Evolutionary conservation across 2,329 filamentous ascomycete species (phyloP), one percentile per base, ranked within the genome.

Genomic region (Epichloe scottii): DNA sequence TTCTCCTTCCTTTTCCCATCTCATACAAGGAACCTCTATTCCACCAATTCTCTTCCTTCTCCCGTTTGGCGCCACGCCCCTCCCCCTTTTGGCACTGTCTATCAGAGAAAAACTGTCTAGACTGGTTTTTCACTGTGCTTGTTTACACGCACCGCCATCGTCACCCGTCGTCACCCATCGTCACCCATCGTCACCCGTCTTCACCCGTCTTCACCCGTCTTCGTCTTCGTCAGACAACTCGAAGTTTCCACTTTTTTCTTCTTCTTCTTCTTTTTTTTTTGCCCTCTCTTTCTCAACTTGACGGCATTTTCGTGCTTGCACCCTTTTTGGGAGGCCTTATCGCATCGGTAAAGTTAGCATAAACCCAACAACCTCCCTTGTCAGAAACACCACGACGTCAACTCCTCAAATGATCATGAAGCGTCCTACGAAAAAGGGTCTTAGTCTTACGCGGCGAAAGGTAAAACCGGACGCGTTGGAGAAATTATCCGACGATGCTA

Each of bases 391-490:
- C 35, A 5, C 14, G 15, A 1, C 35, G 5, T 8, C 35, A 8
- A 33, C 14, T 15, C 42, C 42, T n/a, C 45, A 38, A 5, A 58
- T 54, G 44, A 56, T 55, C 3, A 57, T 60, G 51, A 56, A 58
- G 41, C 56, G 58, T 35, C 52, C 42, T 12, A 33, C 55, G 8
- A 48, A 52, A 44, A 67, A 65, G 55, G 59, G 58, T 53, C 62
- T 64, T 52, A 57, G 62, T 46, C 60, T 65, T 30, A 53, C 65
- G 30, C 63, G 61, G 54, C 60, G 61, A 57, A 67, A 66, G 52
- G 56, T 61, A 42, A 63, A 65, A 52, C 59, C 63, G 48, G 62
- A 68, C 49, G 67, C 69, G 51, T 60, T 68, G 51, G 64, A 67
- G 38, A 61, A 62, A 38, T 49, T 68, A 35, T 57, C 67, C 10